Evolutionary conservation across 129 eudicot species (phyloP), one percentile per base, ranked within the genome.

Genomic region (Tagetes patula): DNA sequence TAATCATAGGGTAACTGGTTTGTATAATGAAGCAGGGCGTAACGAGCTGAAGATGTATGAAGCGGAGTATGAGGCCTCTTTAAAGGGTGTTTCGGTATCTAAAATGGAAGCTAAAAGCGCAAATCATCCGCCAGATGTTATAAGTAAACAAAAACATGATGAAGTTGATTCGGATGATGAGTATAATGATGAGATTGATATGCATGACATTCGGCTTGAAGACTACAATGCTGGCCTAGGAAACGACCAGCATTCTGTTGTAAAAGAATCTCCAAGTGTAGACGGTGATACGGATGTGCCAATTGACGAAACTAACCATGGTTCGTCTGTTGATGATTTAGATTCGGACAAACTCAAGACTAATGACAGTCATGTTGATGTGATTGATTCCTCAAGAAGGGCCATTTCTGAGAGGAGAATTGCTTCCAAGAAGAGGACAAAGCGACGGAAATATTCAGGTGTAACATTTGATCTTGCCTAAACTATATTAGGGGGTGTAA

Each of bases 11-110:
- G 82, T 83, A 13, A 67, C 77, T 67, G 89, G 91, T 71, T 83
- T 95, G 72, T 95, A 95, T 78, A 95, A 95, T 75, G 99, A 95
- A 82, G 99, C 97, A 48, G 99, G 97, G 32, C 97, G 99, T 58
- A 76, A 88, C 79, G 99, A 95, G 84, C 72, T 95, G 47, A 88
- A 83, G 79, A 85, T 65, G 90, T 95, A 95, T 73, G 99, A 95
- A 74, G 91, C 89, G 11, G 84, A 90, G 84, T 95, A 95, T 70
- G 97, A 95, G 84, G 96, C 97, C 33, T 95, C 97, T 56, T 74
- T 95, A 62, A 88, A 86, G 77, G 85, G 74, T 69, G 85, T 69
- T 38, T 80, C 74, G 10, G 79, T 81, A 47, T 71, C 75, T 33
- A 76, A 65, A 67, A 82, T 62, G 38, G 80, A 72, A 59, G 67